A percentile compares a stretch with the other conserved stretches of the same genome.
These are phyloP conservation scores for Stereocaulon alpinum DNA, from an alignment of 495 filamentous ascomycete genomes.

Conservation along the genomic window DNA sequence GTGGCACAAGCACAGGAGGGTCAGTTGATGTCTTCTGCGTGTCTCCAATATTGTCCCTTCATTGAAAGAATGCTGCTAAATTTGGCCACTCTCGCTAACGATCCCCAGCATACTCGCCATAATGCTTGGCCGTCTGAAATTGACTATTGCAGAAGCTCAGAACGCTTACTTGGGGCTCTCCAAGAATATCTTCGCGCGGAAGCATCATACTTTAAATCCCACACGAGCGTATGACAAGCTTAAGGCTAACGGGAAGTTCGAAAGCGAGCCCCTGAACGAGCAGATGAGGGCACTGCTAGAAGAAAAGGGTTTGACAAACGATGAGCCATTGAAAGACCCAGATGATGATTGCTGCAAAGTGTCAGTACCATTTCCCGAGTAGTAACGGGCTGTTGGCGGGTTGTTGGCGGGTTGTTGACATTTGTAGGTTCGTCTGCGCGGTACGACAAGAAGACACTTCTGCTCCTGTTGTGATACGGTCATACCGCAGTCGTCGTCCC, in stretches of 20 bases:
- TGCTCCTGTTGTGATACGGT: constrained; percentile 35
- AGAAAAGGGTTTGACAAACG: constrained; percentile 27
- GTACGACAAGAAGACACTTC: constrained; percentile 33
- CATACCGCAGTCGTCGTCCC: constrained; percentile 26
- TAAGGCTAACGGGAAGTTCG: constrained; percentile 28
- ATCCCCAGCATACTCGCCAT: constrained; percentile 29
- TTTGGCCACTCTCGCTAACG: not conserved
- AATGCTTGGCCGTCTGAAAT: constrained; percentile 33
- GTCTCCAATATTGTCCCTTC: too few relatives aligned
- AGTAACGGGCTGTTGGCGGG: too few relatives aligned
- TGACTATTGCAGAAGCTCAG: constrained; percentile 40
- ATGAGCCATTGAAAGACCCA: constrained; percentile 33
- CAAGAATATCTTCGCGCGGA: constrained; percentile 31
- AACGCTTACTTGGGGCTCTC: constrained; percentile 31
- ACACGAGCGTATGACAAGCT: constrained; percentile 24
- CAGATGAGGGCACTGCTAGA: constrained; percentile 34
- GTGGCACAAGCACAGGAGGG: constrained; percentile 35
- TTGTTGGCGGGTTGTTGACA: not conserved
- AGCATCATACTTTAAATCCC: constrained; percentile 25
- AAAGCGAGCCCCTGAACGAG: constrained; percentile 31
- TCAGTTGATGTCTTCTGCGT: constrained; percentile 13
- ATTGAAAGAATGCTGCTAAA: too few relatives aligned
- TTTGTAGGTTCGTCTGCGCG: constrained; percentile 40
- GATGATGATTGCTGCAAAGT: constrained; percentile 29
- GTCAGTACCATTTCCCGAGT: constrained; percentile 25